phyloP scores from a whole-genome alignment of 75 land plant species.

The Larix kaempferi region DNA sequence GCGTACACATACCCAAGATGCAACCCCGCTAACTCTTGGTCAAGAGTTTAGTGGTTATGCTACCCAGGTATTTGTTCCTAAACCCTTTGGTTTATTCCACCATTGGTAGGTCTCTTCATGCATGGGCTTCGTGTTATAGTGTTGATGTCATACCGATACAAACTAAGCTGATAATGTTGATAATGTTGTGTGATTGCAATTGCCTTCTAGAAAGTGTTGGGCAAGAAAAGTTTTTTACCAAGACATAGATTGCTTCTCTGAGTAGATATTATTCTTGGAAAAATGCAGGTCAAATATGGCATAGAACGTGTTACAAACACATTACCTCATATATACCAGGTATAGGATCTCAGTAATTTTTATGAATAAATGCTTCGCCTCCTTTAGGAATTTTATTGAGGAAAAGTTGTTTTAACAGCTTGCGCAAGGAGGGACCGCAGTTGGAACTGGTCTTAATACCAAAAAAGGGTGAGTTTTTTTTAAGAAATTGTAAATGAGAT shows the following conservation, averaged over 20 bases:
- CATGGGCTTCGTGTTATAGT: background rate
- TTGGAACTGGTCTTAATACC: slow-evolving; percentile 95
- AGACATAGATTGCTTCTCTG: background rate
- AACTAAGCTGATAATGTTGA: too few species aligned
- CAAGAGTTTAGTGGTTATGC: slow-evolving; percentile 96
- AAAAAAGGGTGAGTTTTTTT: slow-evolving; percentile 79
- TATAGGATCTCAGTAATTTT: slow-evolving; percentile 11
- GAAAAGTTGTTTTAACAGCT: slow-evolving; percentile 47
- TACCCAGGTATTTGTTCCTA: slow-evolving; percentile 58
- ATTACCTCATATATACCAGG: slow-evolving; percentile 93
- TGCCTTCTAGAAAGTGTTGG: background rate
- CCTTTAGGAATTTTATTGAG: background rate
- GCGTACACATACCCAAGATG: slow-evolving; percentile 96
- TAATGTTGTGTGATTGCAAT: too few species aligned
- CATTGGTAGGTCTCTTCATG: background rate
- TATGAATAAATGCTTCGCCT: background rate
- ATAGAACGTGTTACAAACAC: slow-evolving; percentile 74
- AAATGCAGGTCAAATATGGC: slow-evolving; percentile 81
- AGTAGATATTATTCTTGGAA: background rate
- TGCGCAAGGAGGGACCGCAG: slow-evolving; percentile 99
- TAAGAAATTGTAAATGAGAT: background rate
- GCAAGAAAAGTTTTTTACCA: background rate
- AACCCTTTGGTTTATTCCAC: background rate
- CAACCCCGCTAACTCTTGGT: slow-evolving; percentile 93
- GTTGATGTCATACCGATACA: too few species aligned